These are phyloP conservation scores for Phytophthora cajani DNA, from an alignment of 352 stramenopile species.

Conservation along the genomic window DNA sequence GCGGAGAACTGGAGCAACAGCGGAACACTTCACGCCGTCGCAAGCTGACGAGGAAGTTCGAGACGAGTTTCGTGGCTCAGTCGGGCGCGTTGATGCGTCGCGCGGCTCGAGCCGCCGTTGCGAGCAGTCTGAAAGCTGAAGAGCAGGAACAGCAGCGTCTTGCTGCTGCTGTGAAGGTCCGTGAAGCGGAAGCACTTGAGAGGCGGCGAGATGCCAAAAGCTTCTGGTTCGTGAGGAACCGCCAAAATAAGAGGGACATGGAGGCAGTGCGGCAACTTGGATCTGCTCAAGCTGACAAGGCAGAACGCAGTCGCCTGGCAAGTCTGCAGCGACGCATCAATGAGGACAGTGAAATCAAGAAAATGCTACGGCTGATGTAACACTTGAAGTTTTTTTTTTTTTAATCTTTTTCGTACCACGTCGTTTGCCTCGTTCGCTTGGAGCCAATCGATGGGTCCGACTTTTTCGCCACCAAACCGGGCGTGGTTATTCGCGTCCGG, in stretches of 20 bases:
- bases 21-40: slow-evolving; percentile 43
- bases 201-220: slow-evolving; percentile 69
- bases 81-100: slow-evolving; percentile 72
- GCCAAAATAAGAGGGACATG: slow-evolving; percentile 45
- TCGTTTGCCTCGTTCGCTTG: too few relatives aligned
- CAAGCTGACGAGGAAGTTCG: slow-evolving; percentile 62
- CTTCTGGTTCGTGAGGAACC: slow-evolving; percentile 72
- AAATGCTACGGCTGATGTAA: slow-evolving; percentile 65
- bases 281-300: slow-evolving; percentile 32
- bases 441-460: background rate
- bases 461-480: too few relatives aligned
- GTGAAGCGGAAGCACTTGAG: slow-evolving; percentile 45
- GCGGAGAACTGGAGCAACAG: slow-evolving; percentile 56
- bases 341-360: slow-evolving; percentile 78
- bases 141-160: slow-evolving; percentile 45
- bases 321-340: slow-evolving; percentile 48
- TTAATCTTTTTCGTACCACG: too few relatives aligned
- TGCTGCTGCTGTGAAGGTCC: slow-evolving; percentile 29
- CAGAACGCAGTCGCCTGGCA: slow-evolving; percentile 27
- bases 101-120: slow-evolving; percentile 54
- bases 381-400: too few relatives aligned
- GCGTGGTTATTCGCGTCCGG: too few relatives aligned
- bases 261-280: slow-evolving; percentile 32
- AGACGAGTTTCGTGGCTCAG: slow-evolving; percentile 60
- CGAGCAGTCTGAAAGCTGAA: slow-evolving; percentile 35